These are phyloP conservation scores for Phytophthora pinifolia DNA, from an alignment of 352 stramenopile genomes.

Conservation along the genomic window DNA sequence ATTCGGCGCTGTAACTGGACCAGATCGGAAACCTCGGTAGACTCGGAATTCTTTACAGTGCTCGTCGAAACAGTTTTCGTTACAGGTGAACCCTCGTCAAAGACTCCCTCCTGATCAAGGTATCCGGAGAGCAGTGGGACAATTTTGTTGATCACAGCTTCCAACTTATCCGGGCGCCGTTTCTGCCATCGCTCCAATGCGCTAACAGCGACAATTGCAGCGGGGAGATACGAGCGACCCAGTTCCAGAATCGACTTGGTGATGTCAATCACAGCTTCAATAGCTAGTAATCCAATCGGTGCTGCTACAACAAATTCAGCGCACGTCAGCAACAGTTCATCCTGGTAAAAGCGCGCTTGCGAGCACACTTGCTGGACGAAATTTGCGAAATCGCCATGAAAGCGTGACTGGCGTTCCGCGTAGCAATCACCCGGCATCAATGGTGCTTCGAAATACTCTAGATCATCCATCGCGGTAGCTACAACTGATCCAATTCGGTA, in stretches of 20 bases:
- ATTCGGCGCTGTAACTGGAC: conserved; percentile 60
- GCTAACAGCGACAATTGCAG: conserved; percentile 53
- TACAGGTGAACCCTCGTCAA: conserved; percentile 5
- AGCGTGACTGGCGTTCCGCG: conserved; percentile 1
- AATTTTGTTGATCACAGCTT: conserved; percentile 36
- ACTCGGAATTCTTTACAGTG: conserved; percentile 8
- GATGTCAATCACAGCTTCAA: conserved; percentile 33
- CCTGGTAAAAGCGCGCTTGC: conserved; percentile 73
- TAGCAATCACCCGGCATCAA: background rate
- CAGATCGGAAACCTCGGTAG: conserved; percentile 30
- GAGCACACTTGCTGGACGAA: conserved; percentile 48
- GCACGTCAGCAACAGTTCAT: conserved; percentile 69
- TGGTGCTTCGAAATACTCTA: conserved; percentile 28
- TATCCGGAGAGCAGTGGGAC: conserved; percentile 54
- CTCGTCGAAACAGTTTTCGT: conserved; percentile 10
- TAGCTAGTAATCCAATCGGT: conserved; percentile 38
- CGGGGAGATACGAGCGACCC: conserved; percentile 62
- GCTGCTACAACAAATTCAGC: conserved; percentile 61
- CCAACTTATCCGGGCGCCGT: conserved; percentile 26
- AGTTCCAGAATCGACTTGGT: conserved; percentile 57
- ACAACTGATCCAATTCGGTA: conserved; percentile 62
- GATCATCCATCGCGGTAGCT: conserved; percentile 25
- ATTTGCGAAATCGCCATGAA: conserved; percentile 31
- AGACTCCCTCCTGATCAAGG: conserved; percentile 43
- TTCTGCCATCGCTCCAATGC: conserved; percentile 62